phyloP scores from a whole-genome alignment of 768 basidiomycete genomes.

The Phlebiopsis flavidoalba region DNA sequence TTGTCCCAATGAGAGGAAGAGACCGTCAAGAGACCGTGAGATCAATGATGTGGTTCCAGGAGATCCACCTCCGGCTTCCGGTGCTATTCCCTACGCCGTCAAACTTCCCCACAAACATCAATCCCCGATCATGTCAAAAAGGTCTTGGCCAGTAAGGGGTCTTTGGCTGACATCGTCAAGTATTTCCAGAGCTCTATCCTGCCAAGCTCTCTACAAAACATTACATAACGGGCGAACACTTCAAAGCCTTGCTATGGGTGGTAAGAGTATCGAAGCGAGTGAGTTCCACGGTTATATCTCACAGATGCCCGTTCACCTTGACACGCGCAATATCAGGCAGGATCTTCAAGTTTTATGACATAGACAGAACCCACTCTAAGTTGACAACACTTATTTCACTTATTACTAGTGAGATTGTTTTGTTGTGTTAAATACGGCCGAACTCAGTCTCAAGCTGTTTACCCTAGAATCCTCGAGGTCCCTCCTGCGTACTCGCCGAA shows the following conservation, averaged over 20 bases:
- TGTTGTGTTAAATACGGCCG: neutral
- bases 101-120: conserved; percentile 7
- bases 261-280: conserved; percentile 36
- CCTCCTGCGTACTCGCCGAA: conserved; percentile 55
- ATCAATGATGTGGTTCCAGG: conserved; percentile 14
- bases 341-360: conserved; percentile 31
- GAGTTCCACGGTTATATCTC: conserved; percentile 1
- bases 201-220: conserved; percentile 32
- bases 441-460: neutral
- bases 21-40: conserved; percentile 14
- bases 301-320: neutral
- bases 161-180: neutral
- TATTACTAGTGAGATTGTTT: conserved; percentile 36
- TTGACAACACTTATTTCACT: conserved; percentile 29
- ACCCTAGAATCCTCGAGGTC: conserved; percentile 41
- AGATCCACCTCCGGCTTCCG: conserved; percentile 12
- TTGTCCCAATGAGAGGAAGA: conserved; percentile 37
- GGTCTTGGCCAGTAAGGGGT: neutral
- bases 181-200: conserved; percentile 23
- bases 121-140: conserved; percentile 5
- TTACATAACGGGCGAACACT: conserved; percentile 40
- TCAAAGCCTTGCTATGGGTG: conserved; percentile 50
- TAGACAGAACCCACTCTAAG: conserved; percentile 33
- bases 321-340: conserved; percentile 13
- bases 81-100: conserved; percentile 13